These are phyloP conservation scores for Exophiala alcalophila DNA, from an alignment of 2,329 filamentous ascomycete species.

Conservation along the genomic window DNA sequence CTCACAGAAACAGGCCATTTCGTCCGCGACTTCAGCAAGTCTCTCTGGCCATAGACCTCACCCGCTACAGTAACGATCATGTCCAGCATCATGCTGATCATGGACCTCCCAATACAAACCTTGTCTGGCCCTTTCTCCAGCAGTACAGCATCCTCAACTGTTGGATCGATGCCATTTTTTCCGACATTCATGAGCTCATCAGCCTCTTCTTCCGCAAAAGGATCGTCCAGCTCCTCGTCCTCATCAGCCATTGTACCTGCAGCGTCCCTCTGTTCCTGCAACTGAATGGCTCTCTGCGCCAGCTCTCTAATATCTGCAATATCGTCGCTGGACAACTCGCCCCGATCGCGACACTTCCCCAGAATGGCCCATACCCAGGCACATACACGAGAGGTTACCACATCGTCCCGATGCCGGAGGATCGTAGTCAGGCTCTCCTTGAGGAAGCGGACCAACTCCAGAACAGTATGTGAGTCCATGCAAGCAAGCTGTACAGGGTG, in stretches of 20 bases:
- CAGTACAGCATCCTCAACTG: conserved; percentile 17
- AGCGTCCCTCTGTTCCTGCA: conserved; percentile 46
- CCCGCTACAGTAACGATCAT: conserved; percentile 88
- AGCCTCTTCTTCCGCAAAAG: conserved; percentile 21
- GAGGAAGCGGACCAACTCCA: conserved; percentile 64
- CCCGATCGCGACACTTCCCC: conserved; percentile 69
- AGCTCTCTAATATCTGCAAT: conserved; percentile 74
- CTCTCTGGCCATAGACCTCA: conserved; percentile 84
- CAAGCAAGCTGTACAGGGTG: conserved; percentile 50
- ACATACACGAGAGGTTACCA: conserved; percentile 65
- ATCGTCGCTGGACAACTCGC: conserved; percentile 71
- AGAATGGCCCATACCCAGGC: conserved; percentile 84
- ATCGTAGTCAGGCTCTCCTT: conserved; percentile 58
- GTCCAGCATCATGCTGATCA: conserved; percentile 62
- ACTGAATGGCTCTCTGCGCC: conserved; percentile 68
- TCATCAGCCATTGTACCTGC: conserved; percentile 25
- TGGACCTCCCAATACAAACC: no score
- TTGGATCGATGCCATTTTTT: conserved; percentile 28
- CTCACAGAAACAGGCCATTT: conserved; percentile 47
- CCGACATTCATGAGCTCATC: conserved; percentile 29
- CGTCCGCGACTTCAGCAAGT: conserved; percentile 73
- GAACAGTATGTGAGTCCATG: conserved; percentile 59
- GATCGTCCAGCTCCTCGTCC: conserved; percentile 5
- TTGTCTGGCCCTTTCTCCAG: conserved; percentile 36
- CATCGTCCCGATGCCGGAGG: conserved; percentile 59